Evolutionary conservation across 345 rosid genomes (phyloP).

Genomic region (Sisymbrium altissimum): DNA sequence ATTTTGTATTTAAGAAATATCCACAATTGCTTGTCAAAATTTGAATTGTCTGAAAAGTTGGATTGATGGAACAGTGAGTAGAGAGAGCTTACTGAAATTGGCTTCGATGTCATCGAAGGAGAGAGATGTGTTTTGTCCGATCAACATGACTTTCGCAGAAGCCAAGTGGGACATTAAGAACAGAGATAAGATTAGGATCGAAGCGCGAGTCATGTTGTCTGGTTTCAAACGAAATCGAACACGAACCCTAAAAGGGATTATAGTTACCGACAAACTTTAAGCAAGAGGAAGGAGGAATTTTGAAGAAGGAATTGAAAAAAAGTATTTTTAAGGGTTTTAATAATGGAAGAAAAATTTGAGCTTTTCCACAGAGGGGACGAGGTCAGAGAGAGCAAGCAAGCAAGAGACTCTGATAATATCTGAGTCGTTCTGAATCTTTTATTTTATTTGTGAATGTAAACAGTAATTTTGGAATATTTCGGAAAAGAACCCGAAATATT

Average conservation of each 20-base stretch:
- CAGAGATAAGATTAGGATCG: constrained; percentile 33
- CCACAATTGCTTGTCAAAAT: neutral
- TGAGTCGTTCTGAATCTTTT: constrained; percentile 8
- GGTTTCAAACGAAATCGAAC: neutral
- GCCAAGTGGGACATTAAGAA: constrained; percentile 23
- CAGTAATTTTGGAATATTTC: neutral
- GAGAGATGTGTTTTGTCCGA: constrained; percentile 55
- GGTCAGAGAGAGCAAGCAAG: no score
- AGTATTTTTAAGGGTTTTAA: constrained; percentile 35
- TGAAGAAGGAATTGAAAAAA: neutral
- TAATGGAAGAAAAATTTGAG: constrained; percentile 49
- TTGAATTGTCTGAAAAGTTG: neutral
- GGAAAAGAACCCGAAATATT: neutral
- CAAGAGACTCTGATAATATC: constrained; percentile 10
- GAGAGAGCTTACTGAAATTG: constrained; percentile 63
- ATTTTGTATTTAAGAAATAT: neutral
- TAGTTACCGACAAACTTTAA: neutral
- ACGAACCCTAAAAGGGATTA: neutral
- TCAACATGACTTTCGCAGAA: constrained; percentile 62
- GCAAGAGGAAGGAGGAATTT: neutral
- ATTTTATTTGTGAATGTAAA: neutral
- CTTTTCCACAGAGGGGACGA: constrained; percentile 60
- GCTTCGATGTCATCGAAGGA: constrained; percentile 80
- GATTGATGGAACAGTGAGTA: neutral
- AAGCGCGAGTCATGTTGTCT: constrained; percentile 18